Evolutionary conservation across 257 asterid genomes (phyloP).

Genomic region (Solanum bulbocastanum): DNA sequence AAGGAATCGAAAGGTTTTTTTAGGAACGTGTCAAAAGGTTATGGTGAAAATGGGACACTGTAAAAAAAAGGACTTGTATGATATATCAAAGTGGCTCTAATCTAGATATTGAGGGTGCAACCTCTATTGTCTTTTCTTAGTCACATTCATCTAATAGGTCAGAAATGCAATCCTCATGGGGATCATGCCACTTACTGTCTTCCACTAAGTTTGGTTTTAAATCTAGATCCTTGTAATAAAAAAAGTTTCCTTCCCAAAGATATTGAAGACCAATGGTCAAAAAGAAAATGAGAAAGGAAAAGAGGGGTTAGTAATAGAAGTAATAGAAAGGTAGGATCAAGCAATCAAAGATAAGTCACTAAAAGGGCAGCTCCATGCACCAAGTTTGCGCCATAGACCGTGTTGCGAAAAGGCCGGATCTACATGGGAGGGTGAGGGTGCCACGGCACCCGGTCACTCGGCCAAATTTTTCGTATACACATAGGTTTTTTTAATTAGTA

Average conservation of each 20-base stretch:
- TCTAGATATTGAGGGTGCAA: background rate
- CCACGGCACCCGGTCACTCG: background rate
- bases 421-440: background rate
- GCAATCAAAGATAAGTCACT: background rate
- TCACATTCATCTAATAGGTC: background rate
- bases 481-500: background rate
- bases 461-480: background rate
- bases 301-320: background rate
- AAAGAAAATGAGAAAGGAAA: background rate
- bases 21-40: background rate
- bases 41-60: background rate
- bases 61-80: background rate
- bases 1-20: background rate
- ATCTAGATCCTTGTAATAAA: background rate
- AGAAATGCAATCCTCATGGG: background rate
- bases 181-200: background rate
- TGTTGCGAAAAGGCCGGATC: background rate
- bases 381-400: background rate
- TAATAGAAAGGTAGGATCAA: background rate
- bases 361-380: background rate
- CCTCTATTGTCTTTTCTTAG: background rate
- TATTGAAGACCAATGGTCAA: background rate
- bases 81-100: background rate
- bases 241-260: background rate
- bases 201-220: background rate